Evolutionary conservation across 306 rosid species (phyloP).

Genomic region (Cajanus cajan): DNA sequence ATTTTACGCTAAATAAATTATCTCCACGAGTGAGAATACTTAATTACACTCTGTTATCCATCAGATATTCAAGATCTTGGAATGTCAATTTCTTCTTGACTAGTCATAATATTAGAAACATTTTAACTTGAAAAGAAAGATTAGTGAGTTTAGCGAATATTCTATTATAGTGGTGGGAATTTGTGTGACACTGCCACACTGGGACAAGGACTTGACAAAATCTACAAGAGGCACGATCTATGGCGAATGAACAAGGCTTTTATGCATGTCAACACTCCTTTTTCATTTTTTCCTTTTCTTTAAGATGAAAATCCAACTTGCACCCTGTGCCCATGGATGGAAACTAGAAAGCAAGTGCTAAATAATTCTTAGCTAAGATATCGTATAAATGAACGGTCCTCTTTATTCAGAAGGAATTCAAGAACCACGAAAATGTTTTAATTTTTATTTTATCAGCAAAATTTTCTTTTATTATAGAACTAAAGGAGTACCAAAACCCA

Average conservation of each 20-base stretch:
- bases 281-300: neutral
- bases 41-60: no score
- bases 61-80: no score
- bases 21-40: no score
- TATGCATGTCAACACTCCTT: neutral
- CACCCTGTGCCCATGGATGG: neutral
- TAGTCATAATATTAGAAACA: no score
- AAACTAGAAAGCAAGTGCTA: conserved; percentile 29
- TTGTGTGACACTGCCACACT: neutral
- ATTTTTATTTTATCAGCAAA: no score
- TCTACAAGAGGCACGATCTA: conserved; percentile 24
- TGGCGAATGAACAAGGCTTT: conserved; percentile 1
- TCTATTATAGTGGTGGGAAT: neutral
- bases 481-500: no score
- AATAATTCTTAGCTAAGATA: neutral
- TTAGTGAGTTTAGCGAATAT: no score
- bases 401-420: neutral
- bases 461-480: no score
- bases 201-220: neutral
- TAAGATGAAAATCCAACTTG: conserved; percentile 22
- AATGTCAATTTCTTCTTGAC: no score
- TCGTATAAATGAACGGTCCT: conserved; percentile 33
- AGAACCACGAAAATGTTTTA: no score
- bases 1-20: no score
- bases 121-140: no score